phyloP scores from a whole-genome alignment of 257 asterid genomes.

The Scutellaria minor region DNA sequence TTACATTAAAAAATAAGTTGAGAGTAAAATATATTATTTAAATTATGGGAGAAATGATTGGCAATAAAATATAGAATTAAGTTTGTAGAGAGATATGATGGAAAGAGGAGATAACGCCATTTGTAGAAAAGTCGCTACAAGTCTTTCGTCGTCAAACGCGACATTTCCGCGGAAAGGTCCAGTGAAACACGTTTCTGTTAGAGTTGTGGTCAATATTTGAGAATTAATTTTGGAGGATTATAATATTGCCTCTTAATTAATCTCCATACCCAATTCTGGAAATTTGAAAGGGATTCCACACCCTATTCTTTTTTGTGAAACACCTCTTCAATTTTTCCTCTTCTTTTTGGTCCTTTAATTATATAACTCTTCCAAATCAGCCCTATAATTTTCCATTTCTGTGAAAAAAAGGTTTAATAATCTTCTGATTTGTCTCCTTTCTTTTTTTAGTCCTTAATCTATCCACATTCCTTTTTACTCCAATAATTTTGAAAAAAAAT shows the following conservation, averaged over 20 bases:
- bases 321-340: background rate
- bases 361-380: background rate
- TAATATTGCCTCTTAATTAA: background rate
- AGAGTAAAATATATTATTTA: too few species aligned
- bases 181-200: conserved; percentile 23
- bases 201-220: conserved; percentile 2
- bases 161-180: background rate
- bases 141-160: conserved; percentile 15
- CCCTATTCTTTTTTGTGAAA: too few species aligned
- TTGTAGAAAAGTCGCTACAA: conserved; percentile 28
- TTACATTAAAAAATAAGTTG: too few species aligned
- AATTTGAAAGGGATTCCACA: too few species aligned
- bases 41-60: too few species aligned
- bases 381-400: background rate
- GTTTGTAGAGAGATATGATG: too few species aligned
- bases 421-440: too few species aligned
- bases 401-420: too few species aligned
- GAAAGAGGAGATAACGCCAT: background rate
- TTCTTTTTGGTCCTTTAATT: background rate
- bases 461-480: too few species aligned
- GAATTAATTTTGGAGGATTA: background rate
- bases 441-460: too few species aligned
- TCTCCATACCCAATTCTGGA: background rate
- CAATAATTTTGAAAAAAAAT: too few species aligned
- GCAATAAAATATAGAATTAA: too few species aligned